Evolutionary conservation across 495 filamentous ascomycete species (phyloP).

Genomic region (Evansstolkia leycettana): DNA sequence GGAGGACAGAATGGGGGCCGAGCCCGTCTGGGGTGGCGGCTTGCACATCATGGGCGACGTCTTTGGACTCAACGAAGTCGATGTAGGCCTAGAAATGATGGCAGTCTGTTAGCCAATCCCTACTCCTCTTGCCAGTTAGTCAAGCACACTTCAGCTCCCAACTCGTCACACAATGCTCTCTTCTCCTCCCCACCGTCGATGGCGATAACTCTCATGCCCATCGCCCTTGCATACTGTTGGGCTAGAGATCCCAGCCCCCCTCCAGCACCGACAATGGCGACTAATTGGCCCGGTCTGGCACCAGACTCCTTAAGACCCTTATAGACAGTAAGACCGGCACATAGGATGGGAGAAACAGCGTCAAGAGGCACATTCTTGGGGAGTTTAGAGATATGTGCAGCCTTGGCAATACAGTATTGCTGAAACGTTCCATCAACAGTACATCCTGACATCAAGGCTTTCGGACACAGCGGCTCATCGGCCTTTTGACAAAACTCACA

Average conservation of each 20-base stretch:
- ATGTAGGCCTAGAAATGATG: conserved; percentile 39
- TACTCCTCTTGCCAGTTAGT: neutral
- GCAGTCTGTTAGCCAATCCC: conserved; percentile 1
- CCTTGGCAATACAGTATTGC: conserved; percentile 19
- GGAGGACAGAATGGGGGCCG: conserved; percentile 77
- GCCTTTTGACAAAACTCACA: conserved; percentile 58
- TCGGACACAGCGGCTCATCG: conserved; percentile 54
- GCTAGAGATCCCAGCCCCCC: no score
- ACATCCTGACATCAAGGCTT: conserved; percentile 59
- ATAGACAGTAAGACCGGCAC: no score
- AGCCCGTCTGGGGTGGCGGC: conserved; percentile 61
- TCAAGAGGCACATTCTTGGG: no score
- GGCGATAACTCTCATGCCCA: no score
- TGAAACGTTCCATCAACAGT: conserved; percentile 70
- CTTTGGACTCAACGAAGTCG: conserved; percentile 60
- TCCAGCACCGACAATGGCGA: no score
- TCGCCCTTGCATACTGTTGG: no score
- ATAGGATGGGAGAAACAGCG: no score
- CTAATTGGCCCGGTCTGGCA: no score
- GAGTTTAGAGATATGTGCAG: no score
- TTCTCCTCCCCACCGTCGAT: neutral
- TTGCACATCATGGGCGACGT: conserved; percentile 77
- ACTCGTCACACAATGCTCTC: neutral
- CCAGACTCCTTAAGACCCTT: no score
- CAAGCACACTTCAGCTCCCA: neutral